Conservation (phyloP, 2,329 filamentous ascomycete genomes). For the Penicillium occitanis region DNA sequence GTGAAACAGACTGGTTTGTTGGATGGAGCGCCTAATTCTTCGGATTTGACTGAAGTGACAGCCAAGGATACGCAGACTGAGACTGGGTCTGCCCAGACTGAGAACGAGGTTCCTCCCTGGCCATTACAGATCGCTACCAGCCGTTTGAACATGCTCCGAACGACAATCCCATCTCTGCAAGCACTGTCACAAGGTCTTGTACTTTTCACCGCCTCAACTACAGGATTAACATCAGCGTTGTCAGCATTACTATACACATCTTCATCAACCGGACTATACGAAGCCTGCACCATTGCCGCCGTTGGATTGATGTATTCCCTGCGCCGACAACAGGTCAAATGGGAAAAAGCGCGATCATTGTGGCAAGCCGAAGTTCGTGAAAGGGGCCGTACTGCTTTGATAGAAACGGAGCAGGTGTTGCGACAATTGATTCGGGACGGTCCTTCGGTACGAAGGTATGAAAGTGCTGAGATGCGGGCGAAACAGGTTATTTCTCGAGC, state of each 20-base stretch:
- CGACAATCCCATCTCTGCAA: constrained; percentile 69
- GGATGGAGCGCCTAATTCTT: constrained; percentile 27
- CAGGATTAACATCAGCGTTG: constrained; percentile 60
- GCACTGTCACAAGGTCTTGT: constrained; percentile 72
- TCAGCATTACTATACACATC: constrained; percentile 58
- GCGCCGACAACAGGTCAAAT: constrained; percentile 58
- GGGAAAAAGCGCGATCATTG: constrained; percentile 54
- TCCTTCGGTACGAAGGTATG: constrained; percentile 36
- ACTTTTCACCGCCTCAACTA: constrained; percentile 71
- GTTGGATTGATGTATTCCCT: constrained; percentile 59
- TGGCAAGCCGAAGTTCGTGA: constrained; percentile 58
- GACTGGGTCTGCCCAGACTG: constrained; percentile 5
- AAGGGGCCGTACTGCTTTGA: constrained; percentile 57
- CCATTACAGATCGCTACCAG: constrained; percentile 71
- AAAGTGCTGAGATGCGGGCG: constrained; percentile 43
- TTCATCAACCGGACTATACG: constrained; percentile 53
- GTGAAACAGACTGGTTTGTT: constrained; percentile 64
- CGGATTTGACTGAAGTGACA: constrained; percentile 16
- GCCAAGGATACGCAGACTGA: constrained; percentile 22
- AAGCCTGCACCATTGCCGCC: constrained; percentile 60
- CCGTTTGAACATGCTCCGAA: constrained; percentile 64
- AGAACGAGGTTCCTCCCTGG: constrained; percentile 55
- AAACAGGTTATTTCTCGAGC: constrained; percentile 49
- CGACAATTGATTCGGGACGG: constrained; percentile 48
- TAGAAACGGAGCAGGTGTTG: constrained; percentile 54